These are phyloP conservation scores for Wickerhamiella galacta DNA, from an alignment of 805 yeast species.

Conservation along the genomic window DNA sequence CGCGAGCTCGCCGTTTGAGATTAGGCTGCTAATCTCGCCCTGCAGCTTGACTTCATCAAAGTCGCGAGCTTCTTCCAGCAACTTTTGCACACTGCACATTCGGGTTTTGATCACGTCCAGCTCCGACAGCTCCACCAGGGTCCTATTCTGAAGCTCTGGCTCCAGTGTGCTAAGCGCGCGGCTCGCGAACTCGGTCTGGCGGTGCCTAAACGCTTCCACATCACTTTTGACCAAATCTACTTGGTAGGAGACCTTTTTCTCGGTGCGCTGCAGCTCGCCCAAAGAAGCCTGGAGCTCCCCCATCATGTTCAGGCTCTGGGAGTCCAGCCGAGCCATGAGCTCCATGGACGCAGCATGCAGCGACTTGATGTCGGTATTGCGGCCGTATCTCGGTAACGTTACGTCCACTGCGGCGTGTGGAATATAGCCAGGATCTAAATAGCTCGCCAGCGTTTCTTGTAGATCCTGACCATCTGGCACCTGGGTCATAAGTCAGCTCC, in stretches of 20 bases:
- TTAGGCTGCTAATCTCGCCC: no score
- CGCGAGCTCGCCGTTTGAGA: no score
- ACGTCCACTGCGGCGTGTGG: conserved; percentile 17
- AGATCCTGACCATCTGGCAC: background rate
- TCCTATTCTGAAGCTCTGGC: conserved; percentile 6
- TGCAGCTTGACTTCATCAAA: no score
- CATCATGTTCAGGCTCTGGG: conserved; percentile 17
- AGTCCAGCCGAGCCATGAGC: conserved; percentile 20
- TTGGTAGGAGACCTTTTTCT: conserved; percentile 20
- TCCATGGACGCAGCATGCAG: conserved; percentile 17
- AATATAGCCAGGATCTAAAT: conserved; percentile 16
- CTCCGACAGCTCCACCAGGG: conserved; percentile 12
- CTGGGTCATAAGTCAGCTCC: no score
- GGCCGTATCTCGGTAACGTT: conserved; percentile 9
- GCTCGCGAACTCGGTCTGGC: conserved; percentile 11
- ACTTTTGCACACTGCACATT: no score
- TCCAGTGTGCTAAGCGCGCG: conserved; percentile 6
- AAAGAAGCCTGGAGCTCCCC: conserved; percentile 16
- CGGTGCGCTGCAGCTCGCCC: conserved; percentile 14
- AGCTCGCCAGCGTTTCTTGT: conserved; percentile 12
- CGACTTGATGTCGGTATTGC: conserved; percentile 11
- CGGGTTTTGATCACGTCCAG: conserved; percentile 14
- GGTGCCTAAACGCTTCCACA: conserved; percentile 11
- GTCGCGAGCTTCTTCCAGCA: no score
- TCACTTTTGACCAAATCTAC: conserved; percentile 21